A percentile compares a stretch with the other conserved stretches of the same genome.
These are phyloP conservation scores for Dactylellina cionopaga DNA, from an alignment of 2,329 filamentous ascomycete species.

Conservation along the genomic window DNA sequence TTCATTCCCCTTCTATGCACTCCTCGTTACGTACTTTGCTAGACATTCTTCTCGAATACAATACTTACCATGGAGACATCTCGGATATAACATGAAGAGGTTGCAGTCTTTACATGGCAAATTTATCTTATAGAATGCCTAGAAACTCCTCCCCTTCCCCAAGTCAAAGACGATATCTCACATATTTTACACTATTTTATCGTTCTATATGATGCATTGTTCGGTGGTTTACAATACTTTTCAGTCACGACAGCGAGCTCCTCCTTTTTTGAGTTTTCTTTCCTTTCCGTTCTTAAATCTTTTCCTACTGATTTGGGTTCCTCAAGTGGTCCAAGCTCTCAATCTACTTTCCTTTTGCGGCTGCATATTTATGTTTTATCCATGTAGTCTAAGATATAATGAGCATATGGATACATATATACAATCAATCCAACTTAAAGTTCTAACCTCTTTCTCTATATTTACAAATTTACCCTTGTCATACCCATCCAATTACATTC, in stretches of 20 bases:
- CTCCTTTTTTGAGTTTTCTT: constrained; percentile 1
- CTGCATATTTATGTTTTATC: neutral
- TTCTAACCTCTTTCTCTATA: neutral
- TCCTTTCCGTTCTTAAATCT: constrained; percentile 22
- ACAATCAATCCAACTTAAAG: too few species aligned
- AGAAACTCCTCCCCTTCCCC: neutral
- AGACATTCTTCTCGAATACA: neutral
- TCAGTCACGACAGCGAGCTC: constrained; percentile 31
- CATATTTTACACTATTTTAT: neutral
- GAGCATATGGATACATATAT: too few species aligned
- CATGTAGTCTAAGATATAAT: constrained; percentile 4
- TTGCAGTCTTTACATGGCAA: neutral
- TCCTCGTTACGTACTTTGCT: neutral
- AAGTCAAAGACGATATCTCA: neutral
- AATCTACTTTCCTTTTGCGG: neutral
- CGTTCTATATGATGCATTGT: constrained; percentile 22
- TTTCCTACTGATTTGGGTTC: neutral
- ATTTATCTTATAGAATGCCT: neutral
- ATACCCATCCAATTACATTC: neutral
- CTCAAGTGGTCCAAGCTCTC: neutral
- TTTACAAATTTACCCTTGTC: too few species aligned
- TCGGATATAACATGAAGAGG: neutral
- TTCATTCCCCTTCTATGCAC: neutral
- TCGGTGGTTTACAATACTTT: constrained; percentile 36
- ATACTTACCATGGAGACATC: neutral